phyloP scores from a whole-genome alignment of 495 filamentous ascomycete species.

The Lasiosphaeria ovina region DNA sequence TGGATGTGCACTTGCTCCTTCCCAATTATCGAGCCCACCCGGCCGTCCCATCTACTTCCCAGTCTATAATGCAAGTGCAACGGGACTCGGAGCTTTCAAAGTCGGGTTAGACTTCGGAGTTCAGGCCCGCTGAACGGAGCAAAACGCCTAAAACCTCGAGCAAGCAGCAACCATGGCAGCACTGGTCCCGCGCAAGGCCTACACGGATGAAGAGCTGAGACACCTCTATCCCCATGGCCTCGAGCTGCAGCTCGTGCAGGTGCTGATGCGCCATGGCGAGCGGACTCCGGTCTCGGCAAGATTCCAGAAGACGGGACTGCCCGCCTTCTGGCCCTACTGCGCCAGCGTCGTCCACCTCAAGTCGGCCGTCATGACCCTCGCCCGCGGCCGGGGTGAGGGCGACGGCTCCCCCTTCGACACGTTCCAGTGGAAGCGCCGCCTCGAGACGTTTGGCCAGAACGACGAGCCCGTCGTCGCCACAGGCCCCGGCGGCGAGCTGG shows the following conservation, averaged over 20 bases:
- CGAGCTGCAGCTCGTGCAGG: slow-evolving; percentile 83
- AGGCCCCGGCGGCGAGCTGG: slow-evolving; percentile 66
- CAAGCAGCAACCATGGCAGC: slow-evolving; percentile 62
- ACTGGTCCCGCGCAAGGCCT: slow-evolving; percentile 69
- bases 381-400: slow-evolving; percentile 4
- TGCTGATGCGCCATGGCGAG: slow-evolving; percentile 90
- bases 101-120: too few relatives aligned
- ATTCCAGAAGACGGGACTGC: slow-evolving; percentile 85
- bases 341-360: slow-evolving; percentile 67
- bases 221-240: slow-evolving; percentile 76
- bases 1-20: too few relatives aligned
- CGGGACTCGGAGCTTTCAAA: too few relatives aligned
- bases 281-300: slow-evolving; percentile 80
- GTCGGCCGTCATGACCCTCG: slow-evolving; percentile 60
- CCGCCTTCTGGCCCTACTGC: slow-evolving; percentile 92
- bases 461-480: slow-evolving; percentile 67
- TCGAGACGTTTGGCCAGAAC: slow-evolving; percentile 74
- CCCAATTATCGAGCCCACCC: too few relatives aligned
- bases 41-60: too few relatives aligned
- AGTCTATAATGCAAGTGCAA: too few relatives aligned
- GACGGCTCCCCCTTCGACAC: slow-evolving; percentile 50
- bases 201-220: slow-evolving; percentile 75
- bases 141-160: too few relatives aligned
- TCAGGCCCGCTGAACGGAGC: too few relatives aligned
- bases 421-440: slow-evolving; percentile 72